Evolutionary conservation across 768 basidiomycete species (phyloP).

Genomic region (Naganishia vaughanmartiniae): DNA sequence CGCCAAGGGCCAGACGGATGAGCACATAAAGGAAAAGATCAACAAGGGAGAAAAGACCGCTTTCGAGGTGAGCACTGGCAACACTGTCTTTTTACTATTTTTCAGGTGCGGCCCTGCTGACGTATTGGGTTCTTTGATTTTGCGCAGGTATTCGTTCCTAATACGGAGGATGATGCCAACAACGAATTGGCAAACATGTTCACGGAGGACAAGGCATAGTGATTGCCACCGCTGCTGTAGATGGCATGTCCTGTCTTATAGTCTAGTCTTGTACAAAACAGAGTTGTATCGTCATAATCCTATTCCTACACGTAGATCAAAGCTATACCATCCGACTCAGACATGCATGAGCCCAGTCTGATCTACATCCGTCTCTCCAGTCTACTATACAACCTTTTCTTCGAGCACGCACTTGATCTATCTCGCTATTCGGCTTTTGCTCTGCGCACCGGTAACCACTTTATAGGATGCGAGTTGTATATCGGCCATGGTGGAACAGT

Average conservation of each 20-base stretch:
- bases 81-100: not conserved
- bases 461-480: slow-evolving; percentile 25
- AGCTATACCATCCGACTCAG: not conserved
- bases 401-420: not conserved
- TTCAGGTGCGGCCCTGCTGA: not conserved
- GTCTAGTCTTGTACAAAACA: not conserved
- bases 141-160: slow-evolving; percentile 10
- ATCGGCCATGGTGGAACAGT: slow-evolving; percentile 20
- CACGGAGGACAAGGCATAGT: not conserved
- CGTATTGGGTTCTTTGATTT: not conserved
- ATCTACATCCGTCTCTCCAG: not conserved
- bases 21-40: slow-evolving; percentile 19
- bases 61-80: slow-evolving; percentile 36
- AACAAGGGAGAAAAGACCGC: slow-evolving; percentile 29
- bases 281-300: not conserved
- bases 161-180: slow-evolving; percentile 21
- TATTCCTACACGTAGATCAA: not conserved
- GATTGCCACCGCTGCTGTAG: not conserved
- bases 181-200: slow-evolving; percentile 22
- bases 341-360: not conserved
- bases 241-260: not conserved
- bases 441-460: not conserved
- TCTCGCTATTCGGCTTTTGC: not conserved
- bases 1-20: slow-evolving; percentile 13
- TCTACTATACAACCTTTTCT: not conserved